phyloP scores from a whole-genome alignment of 352 stramenopile species.

The Phytophthora ohioensis region DNA sequence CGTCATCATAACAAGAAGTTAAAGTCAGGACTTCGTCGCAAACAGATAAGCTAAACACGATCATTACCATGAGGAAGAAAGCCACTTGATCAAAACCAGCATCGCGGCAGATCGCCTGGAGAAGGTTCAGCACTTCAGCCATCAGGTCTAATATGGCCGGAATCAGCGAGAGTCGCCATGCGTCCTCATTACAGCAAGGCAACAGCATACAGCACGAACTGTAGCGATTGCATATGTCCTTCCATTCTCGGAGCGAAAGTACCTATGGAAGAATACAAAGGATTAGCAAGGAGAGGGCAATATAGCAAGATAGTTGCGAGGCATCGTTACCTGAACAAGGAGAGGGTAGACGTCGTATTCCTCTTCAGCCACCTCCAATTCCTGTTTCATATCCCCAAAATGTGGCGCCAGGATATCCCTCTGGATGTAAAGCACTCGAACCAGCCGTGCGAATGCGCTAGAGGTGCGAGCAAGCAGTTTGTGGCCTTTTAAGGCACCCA shows the following conservation, averaged over 20 bases:
- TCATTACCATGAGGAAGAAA: slow-evolving; percentile 46
- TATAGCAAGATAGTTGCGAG: neutral
- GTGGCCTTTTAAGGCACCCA: slow-evolving; percentile 35
- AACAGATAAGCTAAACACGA: neutral
- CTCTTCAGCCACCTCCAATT: slow-evolving; percentile 37
- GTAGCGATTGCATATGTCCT: slow-evolving; percentile 38
- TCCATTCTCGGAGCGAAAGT: slow-evolving; percentile 55
- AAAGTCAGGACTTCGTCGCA: neutral
- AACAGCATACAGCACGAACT: slow-evolving; percentile 42
- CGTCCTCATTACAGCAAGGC: slow-evolving; percentile 7
- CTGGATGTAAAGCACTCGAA: slow-evolving; percentile 45
- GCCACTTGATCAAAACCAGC: slow-evolving; percentile 26
- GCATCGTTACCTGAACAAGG: slow-evolving; percentile 48
- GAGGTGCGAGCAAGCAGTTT: slow-evolving; percentile 39
- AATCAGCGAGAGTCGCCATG: slow-evolving; percentile 48
- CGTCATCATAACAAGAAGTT: slow-evolving; percentile 1
- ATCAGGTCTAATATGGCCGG: slow-evolving; percentile 51
- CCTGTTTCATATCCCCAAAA: slow-evolving; percentile 46
- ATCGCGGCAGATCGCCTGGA: slow-evolving; percentile 45
- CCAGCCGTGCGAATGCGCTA: slow-evolving; percentile 38
- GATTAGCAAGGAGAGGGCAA: neutral
- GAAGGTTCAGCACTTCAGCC: slow-evolving; percentile 44
- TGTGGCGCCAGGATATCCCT: slow-evolving; percentile 20
- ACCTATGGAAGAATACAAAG: slow-evolving; percentile 32
- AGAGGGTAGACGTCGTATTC: slow-evolving; percentile 46